Evolutionary conservation across 2,329 filamentous ascomycete species (phyloP).

Genomic region (Microdochium nivale): DNA sequence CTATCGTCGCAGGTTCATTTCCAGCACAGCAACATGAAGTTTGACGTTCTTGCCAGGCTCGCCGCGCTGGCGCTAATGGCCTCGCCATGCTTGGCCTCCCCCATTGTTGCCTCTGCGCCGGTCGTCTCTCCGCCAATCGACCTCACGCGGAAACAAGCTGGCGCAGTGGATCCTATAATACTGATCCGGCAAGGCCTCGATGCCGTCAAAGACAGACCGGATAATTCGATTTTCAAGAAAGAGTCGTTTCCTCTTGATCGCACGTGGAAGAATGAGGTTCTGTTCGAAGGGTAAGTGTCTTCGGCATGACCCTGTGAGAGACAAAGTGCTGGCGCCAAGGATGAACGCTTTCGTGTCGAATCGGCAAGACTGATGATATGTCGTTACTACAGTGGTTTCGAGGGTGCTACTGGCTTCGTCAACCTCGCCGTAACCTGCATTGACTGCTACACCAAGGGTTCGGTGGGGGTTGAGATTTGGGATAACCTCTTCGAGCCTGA

Average conservation of each 20-base stretch:
- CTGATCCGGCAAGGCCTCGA: neutral
- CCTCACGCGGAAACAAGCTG: neutral
- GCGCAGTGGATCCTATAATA: neutral
- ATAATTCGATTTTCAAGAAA: neutral
- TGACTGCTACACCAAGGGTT: conserved; percentile 36
- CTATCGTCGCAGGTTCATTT: too few relatives aligned
- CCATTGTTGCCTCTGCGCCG: too few relatives aligned
- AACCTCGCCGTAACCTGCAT: conserved; percentile 24
- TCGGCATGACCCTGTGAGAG: neutral
- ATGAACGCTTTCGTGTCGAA: neutral
- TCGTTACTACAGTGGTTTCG: neutral
- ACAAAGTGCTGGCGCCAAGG: neutral
- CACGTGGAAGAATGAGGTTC: neutral
- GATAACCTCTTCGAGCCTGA: conserved; percentile 23
- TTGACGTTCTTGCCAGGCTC: neutral
- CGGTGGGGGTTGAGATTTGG: conserved; percentile 26
- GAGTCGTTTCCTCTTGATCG: neutral
- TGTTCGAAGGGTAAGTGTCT: neutral
- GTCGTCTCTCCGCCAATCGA: neutral
- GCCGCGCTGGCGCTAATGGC: neutral
- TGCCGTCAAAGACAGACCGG: neutral
- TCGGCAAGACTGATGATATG: neutral
- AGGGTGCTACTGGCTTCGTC: neutral
- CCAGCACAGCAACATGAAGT: neutral
- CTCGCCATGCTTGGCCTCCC: neutral